A percentile compares a stretch with the other conserved stretches of the same genome.
phyloP scores from a whole-genome alignment of 139 green algal genomes.

The Deuterostichococcus epilithicus region DNA sequence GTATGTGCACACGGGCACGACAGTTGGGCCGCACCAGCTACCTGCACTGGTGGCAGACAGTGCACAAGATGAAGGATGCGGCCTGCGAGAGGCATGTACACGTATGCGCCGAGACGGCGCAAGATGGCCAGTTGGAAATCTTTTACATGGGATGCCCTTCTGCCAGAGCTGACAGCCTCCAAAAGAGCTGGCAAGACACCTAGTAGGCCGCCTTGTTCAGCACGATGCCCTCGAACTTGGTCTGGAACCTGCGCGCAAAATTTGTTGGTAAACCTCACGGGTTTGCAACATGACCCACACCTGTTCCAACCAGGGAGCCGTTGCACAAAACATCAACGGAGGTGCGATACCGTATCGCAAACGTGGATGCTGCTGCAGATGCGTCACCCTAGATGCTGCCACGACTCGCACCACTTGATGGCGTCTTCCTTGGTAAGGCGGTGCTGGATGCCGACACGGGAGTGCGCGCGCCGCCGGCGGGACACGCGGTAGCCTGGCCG shows the following conservation, averaged over 20 bases:
- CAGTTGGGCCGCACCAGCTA: too few relatives aligned
- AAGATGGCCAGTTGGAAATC: too few relatives aligned
- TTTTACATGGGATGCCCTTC: too few relatives aligned
- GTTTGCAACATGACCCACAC: too few relatives aligned
- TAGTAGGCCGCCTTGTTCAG: slow-evolving; percentile 82
- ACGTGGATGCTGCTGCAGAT: not conserved
- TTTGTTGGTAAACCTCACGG: too few relatives aligned
- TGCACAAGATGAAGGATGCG: too few relatives aligned
- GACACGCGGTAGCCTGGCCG: slow-evolving; percentile 91
- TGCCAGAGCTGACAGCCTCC: too few relatives aligned
- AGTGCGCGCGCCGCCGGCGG: slow-evolving; percentile 57
- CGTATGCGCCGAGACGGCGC: too few relatives aligned
- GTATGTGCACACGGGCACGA: too few relatives aligned
- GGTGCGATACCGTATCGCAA: not conserved
- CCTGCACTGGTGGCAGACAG: too few relatives aligned
- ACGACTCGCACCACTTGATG: slow-evolving; percentile 88
- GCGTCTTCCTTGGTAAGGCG: slow-evolving; percentile 95
- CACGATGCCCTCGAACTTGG: slow-evolving; percentile 96
- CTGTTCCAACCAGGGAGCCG: not conserved
- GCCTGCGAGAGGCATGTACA: too few relatives aligned
- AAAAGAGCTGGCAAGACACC: too few relatives aligned
- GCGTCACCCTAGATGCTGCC: not conserved
- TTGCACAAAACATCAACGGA: not conserved
- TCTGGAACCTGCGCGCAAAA: slow-evolving; percentile 77
- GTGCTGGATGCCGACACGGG: slow-evolving; percentile 83